A percentile compares a stretch with the other conserved stretches of the same genome.
Conservation (phyloP, 495 filamentous ascomycete genomes). For the Annulohypoxylon stygium region DNA sequence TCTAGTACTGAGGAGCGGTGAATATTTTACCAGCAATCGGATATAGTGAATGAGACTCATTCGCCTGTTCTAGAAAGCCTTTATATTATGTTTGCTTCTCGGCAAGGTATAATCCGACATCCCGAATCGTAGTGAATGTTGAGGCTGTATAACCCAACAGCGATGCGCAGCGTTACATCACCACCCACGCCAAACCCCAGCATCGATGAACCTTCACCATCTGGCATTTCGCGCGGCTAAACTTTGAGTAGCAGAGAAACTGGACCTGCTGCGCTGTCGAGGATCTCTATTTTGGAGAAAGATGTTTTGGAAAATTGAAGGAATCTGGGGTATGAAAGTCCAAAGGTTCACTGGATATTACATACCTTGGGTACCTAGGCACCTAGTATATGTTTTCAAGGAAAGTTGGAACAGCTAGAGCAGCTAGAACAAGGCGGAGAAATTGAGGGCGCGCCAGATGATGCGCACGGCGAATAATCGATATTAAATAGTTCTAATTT, state of each 20-base stretch:
- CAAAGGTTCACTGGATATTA: too few relatives aligned
- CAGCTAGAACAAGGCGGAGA: background rate
- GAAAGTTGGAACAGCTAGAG: background rate
- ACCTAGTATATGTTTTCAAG: background rate
- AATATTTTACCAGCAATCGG: background rate
- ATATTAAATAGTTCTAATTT: slow-evolving; percentile 37
- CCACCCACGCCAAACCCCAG: background rate
- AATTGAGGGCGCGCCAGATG: background rate
- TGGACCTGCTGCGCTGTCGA: background rate
- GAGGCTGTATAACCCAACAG: slow-evolving; percentile 18
- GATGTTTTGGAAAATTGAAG: background rate
- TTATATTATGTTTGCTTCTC: slow-evolving; percentile 14
- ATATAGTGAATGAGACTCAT: background rate
- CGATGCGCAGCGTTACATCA: slow-evolving; percentile 18
- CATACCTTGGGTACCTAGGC: too few relatives aligned
- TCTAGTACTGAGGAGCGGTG: background rate
- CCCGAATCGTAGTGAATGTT: slow-evolving; percentile 17
- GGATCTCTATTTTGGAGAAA: slow-evolving; percentile 20
- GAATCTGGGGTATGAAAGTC: slow-evolving; percentile 12
- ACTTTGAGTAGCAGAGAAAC: slow-evolving; percentile 25
- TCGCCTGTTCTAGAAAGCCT: background rate
- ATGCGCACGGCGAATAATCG: slow-evolving; percentile 17
- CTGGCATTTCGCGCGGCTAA: slow-evolving; percentile 33
- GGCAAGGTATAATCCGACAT: slow-evolving; percentile 22
- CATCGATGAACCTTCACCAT: slow-evolving; percentile 3